Base-by-base conservation (phyloP, 192 early-diverging fungal species). In the Phycomyces nitens region DNA sequence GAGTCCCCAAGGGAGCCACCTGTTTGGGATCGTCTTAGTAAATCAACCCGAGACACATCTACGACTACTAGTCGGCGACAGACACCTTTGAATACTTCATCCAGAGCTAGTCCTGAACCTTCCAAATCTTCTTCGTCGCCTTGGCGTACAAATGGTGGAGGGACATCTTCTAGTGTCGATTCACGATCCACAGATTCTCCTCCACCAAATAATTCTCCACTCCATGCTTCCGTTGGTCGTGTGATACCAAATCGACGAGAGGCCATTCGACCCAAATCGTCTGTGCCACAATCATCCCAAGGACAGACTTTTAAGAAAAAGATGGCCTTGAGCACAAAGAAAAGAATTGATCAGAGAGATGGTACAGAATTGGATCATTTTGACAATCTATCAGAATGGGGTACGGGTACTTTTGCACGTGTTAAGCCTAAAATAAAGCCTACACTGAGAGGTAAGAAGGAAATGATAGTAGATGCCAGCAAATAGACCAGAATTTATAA, bases 361-460 rank as follows among this genome's bases (percentile, higher is more conserved):
- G 2, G 34, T 24, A 38, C 52, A 18, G 21, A 23, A 53, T 42
- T 63, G 22, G 62, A 63, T 27, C 51, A 38, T 42, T 20, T 63
- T 7, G 62, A 63, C 23, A 63, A 63, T 27, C 26, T 63, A 23
- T 38, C 34, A 3, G 62, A 63, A 53, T 18, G 51, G 21, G 34
- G 29, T 39, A 9, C 29, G 29, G 7, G 3, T 34, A 34, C 29
- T 34, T 7, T 7, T 34, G 29, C 3, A 7, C 29, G 29, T 5
- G 29, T 34, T 7, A 34, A 2, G 7, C 29, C 29, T 7, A 34
- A 34, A 34, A 34, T 8, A 24, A 53, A 53, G 18, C 26, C 18
- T 41, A 38, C 38, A 3, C 11, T n/a, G 18, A 14, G 18, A 18
- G 15, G 18, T 47, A 47, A 18, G 44, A 47, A 47, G 12, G 44